phyloP scores from a whole-genome alignment of 345 rosid species.

The Gossypium turneri region DNA sequence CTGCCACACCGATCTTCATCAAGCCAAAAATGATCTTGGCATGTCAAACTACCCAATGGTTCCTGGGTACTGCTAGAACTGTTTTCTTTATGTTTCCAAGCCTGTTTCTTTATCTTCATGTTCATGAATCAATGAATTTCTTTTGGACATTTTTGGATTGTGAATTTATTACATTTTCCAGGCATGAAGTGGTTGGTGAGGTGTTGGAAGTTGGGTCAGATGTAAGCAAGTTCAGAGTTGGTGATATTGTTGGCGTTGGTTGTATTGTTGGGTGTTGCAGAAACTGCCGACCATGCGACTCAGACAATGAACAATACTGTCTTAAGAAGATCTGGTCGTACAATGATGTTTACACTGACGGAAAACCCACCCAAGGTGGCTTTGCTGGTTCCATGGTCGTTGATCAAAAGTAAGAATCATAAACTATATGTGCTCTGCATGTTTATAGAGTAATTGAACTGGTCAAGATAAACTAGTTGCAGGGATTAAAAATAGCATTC shows the following conservation, averaged over 20 bases:
- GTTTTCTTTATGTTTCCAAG: background rate
- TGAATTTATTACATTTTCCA: background rate
- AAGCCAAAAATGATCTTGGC: slow-evolving; percentile 55
- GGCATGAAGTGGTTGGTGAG: slow-evolving; percentile 82
- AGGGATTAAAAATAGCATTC: too few relatives aligned
- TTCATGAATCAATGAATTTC: background rate
- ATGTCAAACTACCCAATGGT: slow-evolving; percentile 71
- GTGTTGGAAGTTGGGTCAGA: slow-evolving; percentile 61
- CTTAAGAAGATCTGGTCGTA: slow-evolving; percentile 52
- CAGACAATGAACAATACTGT: slow-evolving; percentile 59
- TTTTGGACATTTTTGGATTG: background rate
- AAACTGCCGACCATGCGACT: slow-evolving; percentile 38
- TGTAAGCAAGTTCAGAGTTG: slow-evolving; percentile 44
- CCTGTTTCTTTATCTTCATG: background rate
- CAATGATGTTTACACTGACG: slow-evolving; percentile 46
- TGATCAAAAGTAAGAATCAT: slow-evolving; percentile 45
- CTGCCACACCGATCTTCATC: slow-evolving; percentile 75
- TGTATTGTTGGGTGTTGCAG: slow-evolving; percentile 56
- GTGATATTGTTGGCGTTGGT: slow-evolving; percentile 64
- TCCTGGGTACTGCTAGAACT: slow-evolving; percentile 45
- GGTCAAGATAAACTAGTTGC: too few relatives aligned
- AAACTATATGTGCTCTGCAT: background rate
- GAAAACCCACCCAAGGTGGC: slow-evolving; percentile 51
- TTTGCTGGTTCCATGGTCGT: slow-evolving; percentile 48
- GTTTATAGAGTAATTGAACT: too few relatives aligned